Conservation (phyloP, 2,329 filamentous ascomycete genomes). For the Colletotrichum chrysophilum region DNA sequence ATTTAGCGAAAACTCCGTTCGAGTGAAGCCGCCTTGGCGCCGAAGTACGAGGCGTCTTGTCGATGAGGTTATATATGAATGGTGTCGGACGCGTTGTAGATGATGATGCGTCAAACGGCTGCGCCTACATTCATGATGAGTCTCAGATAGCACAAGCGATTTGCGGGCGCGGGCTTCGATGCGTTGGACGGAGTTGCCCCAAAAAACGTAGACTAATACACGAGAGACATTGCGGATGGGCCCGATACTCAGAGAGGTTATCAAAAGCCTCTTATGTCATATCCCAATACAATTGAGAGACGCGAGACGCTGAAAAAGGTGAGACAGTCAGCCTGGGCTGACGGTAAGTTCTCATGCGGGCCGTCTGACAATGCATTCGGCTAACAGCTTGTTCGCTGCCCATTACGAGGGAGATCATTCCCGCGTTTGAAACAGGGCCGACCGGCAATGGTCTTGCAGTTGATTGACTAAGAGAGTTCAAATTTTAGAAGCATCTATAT, state of each 20-base stretch:
- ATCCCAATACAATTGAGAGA: no score
- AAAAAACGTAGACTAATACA: background rate
- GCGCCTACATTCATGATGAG: background rate
- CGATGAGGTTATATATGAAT: background rate
- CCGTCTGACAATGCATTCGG: background rate
- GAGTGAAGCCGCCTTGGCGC: background rate
- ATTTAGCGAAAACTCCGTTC: background rate
- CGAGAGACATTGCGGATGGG: background rate
- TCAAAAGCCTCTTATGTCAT: background rate
- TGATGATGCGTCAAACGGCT: background rate
- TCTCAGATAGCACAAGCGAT: background rate
- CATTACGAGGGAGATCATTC: no score
- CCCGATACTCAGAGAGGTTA: background rate
- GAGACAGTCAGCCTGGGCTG: background rate
- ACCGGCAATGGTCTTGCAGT: no score
- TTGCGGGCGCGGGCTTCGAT: background rate
- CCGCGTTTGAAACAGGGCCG: no score
- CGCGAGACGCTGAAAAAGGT: background rate
- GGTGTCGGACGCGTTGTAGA: background rate
- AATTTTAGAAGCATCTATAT: no score
- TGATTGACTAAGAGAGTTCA: no score
- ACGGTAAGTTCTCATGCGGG: background rate
- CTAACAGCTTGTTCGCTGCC: background rate
- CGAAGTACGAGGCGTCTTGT: background rate
- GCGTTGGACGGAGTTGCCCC: background rate